Evolutionary conservation across 768 basidiomycete species (phyloP).

Genomic region (Lactarius quietus): DNA sequence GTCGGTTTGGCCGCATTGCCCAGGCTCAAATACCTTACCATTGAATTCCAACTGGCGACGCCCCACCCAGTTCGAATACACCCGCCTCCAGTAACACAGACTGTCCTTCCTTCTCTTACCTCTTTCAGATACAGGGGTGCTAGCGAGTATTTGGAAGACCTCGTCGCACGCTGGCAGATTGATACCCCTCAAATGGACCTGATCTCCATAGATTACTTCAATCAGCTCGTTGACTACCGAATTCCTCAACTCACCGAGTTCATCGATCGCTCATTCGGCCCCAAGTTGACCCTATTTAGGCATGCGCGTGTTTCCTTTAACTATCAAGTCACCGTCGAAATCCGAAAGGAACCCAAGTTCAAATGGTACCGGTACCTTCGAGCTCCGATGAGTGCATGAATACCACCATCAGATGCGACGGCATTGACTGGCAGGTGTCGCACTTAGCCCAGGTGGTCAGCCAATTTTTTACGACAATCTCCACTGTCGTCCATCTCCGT

Average conservation of each 20-base stretch:
- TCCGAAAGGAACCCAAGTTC: too few relatives aligned
- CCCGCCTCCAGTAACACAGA: neutral
- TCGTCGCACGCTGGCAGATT: neutral
- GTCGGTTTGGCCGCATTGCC: neutral
- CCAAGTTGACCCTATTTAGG: neutral
- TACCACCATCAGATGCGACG: neutral
- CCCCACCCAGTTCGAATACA: neutral
- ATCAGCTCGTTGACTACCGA: too few relatives aligned
- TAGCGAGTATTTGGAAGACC: slow-evolving; percentile 6
- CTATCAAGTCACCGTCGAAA: neutral
- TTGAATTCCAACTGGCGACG: neutral
- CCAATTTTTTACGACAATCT: neutral
- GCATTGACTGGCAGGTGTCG: too few relatives aligned
- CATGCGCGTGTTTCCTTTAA: neutral
- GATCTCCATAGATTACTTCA: neutral
- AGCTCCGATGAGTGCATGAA: neutral
- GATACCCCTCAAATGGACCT: neutral
- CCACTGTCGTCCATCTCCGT: neutral
- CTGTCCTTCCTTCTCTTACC: neutral
- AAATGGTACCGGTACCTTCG: too few relatives aligned
- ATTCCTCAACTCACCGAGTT: neutral
- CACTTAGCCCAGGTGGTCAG: neutral
- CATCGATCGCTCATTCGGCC: neutral
- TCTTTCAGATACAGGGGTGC: neutral
- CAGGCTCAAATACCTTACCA: neutral